Evolutionary conservation across 306 rosid genomes (phyloP), one percentile per base, ranked within the genome.

Genomic region (Dicorynia guianensis): DNA sequence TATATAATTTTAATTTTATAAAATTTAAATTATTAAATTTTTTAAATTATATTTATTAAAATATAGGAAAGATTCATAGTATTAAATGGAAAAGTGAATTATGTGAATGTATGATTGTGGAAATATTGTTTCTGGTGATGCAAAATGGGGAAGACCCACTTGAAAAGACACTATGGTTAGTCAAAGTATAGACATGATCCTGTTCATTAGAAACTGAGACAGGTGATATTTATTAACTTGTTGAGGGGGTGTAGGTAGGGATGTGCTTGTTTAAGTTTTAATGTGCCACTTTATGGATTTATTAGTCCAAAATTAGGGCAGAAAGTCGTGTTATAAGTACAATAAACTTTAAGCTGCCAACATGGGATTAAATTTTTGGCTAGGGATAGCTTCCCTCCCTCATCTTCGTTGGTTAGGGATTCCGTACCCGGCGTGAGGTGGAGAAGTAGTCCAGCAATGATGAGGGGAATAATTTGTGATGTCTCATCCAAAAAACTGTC

Each of bases 371-470:
- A 42, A 71, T 54, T 8, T 64, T 11, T 15, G 15, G 63, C 14
- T 38, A 60, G 76, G 73, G 73, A 77, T 80, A 44, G 76, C n/a
- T 58, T 81, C 55, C 40, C 77, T 61, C 30, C 30, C 30, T 62
- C 47, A 62, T 67, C 59, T 75, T 74, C 34, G 43, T 46, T 75
- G 50, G 71, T 52, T 66, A 72, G n/a, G 33, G 69, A 76, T 77
- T 67, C 76, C 82, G 81, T 87, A 80, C 79, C 2, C 49, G 59
- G 13, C 65, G 81, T 78, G 88, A 81, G 85, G 86, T 85, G 84
- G 81, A 71, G 66, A 77, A 77, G 63, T 76, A 80, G 79, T 74
- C 20, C 5, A 49, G 83, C 84, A 81, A 86, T 90, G 73, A 84
- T 68, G 87, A 76, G 79, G 59, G 76, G 85, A 85, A 84, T 76